phyloP scores from a whole-genome alignment of 192 early-diverging fungal genomes.

The Coemansia sp. region DNA sequence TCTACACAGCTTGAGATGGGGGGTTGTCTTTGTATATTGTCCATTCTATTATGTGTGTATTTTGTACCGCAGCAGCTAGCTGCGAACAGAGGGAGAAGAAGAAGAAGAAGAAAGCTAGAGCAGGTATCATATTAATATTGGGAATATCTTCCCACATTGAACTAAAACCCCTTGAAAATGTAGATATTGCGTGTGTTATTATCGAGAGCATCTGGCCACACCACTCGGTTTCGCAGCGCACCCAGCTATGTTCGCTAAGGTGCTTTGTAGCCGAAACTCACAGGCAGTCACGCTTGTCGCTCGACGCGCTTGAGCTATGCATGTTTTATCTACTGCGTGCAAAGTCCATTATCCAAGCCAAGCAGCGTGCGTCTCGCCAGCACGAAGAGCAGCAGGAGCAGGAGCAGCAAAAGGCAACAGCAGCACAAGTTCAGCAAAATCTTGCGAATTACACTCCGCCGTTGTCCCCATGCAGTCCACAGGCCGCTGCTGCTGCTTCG shows the following conservation, averaged over 20 bases:
- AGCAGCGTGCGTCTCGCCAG: constrained; percentile 32
- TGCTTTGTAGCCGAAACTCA: constrained; percentile 55
- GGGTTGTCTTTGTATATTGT: too few relatives aligned
- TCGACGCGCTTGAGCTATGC: constrained; percentile 48
- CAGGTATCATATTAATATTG: too few relatives aligned
- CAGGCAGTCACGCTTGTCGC: constrained; percentile 43
- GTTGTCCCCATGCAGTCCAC: constrained; percentile 21
- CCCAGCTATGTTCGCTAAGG: constrained; percentile 50
- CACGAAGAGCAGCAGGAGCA: constrained; percentile 33
- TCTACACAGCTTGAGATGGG: neutral
- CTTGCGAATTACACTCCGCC: constrained; percentile 17
- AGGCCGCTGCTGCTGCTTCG: neutral
- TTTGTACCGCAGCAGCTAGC: too few relatives aligned
- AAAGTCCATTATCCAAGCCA: constrained; percentile 48
- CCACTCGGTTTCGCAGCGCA: constrained; percentile 51
- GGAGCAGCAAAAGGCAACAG: neutral
- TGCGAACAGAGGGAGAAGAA: too few relatives aligned
- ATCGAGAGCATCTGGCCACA: constrained; percentile 56
- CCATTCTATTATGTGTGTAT: too few relatives aligned
- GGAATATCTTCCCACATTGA: too few relatives aligned
- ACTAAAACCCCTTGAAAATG: neutral
- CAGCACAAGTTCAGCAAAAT: constrained; percentile 4
- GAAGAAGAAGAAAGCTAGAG: too few relatives aligned
- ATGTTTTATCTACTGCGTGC: constrained; percentile 53
- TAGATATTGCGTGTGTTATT: constrained; percentile 53